phyloP scores from a whole-genome alignment of 225 moss, liverwort and hornwort genomes.

The Lunularia cruciata region DNA sequence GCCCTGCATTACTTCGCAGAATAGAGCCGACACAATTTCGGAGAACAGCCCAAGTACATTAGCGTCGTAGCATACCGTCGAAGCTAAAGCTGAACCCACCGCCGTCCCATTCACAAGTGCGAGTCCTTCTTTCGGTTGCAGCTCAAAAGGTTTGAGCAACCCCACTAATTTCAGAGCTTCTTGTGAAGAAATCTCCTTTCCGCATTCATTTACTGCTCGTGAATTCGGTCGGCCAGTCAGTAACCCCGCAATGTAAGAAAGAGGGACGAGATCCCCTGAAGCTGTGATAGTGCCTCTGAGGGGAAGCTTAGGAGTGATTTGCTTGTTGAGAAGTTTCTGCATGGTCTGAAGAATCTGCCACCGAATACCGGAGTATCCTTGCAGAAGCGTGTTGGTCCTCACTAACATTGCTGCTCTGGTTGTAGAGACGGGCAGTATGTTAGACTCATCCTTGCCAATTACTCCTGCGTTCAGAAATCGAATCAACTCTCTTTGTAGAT shows the following conservation, averaged over 20 bases:
- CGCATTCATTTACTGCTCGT: slow-evolving; percentile 33
- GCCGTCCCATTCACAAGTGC: slow-evolving; percentile 38
- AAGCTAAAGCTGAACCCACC: slow-evolving; percentile 33
- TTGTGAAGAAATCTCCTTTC: slow-evolving; percentile 24
- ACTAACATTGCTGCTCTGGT: slow-evolving; percentile 48
- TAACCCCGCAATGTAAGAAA: slow-evolving; percentile 42
- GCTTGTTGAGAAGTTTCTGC: slow-evolving; percentile 56
- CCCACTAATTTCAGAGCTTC: slow-evolving; percentile 39
- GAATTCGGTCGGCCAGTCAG: slow-evolving; percentile 39
- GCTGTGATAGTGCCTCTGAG: slow-evolving; percentile 42
- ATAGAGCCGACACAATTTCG: slow-evolving; percentile 32
- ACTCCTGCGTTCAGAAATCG: slow-evolving; percentile 44
- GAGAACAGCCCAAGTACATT: slow-evolving; percentile 30
- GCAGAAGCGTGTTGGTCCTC: slow-evolving; percentile 41
- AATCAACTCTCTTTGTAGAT: slow-evolving; percentile 38
- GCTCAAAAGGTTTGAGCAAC: slow-evolving; percentile 31
- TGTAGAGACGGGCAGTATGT: slow-evolving; percentile 31
- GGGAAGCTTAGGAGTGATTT: slow-evolving; percentile 59
- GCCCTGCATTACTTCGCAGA: slow-evolving; percentile 49
- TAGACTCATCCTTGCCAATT: slow-evolving; percentile 29
- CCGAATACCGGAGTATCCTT: slow-evolving; percentile 42
- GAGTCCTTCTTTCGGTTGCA: slow-evolving; percentile 38
- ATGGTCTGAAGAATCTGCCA: slow-evolving; percentile 51
- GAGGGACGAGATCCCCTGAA: slow-evolving; percentile 38
- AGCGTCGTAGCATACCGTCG: slow-evolving; percentile 33